Evolutionary conservation across 148 eudicot genomes (phyloP).

Genomic region (Rhododendron henanense): DNA sequence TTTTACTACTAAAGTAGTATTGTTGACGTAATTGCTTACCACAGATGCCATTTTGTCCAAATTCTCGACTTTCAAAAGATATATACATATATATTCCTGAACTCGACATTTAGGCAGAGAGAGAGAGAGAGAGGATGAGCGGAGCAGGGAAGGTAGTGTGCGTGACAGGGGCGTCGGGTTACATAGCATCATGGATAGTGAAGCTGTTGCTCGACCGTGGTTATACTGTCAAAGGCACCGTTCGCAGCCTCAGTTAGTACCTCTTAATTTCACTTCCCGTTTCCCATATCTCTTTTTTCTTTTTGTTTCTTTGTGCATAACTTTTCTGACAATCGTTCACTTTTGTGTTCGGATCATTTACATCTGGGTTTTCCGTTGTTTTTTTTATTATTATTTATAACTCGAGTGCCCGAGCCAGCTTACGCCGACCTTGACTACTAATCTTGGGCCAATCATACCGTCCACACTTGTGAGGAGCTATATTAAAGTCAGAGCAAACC

Average conservation of each 20-base stretch:
- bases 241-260: not conserved
- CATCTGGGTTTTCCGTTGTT: too few relatives aligned
- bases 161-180: constrained; percentile 8
- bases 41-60: too few relatives aligned
- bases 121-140: not conserved
- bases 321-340: not conserved
- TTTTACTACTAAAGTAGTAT: too few relatives aligned
- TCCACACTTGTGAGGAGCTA: too few relatives aligned
- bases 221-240: not conserved
- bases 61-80: too few relatives aligned
- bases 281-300: not conserved
- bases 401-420: too few relatives aligned
- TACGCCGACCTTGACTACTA: too few relatives aligned
- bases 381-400: too few relatives aligned
- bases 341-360: not conserved
- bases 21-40: too few relatives aligned
- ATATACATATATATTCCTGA: too few relatives aligned
- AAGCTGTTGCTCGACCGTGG: not conserved
- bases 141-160: not conserved
- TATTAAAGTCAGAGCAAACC: too few relatives aligned
- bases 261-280: not conserved
- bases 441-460: too few relatives aligned
- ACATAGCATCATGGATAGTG: constrained; percentile 3
- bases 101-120: not conserved
- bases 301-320: not conserved